Percentiles rank a stretch among this genome's conserved stretches.
Conservation (phyloP, 805 yeast genomes). For the Zygosaccharomyces kombuchaensis region DNA sequence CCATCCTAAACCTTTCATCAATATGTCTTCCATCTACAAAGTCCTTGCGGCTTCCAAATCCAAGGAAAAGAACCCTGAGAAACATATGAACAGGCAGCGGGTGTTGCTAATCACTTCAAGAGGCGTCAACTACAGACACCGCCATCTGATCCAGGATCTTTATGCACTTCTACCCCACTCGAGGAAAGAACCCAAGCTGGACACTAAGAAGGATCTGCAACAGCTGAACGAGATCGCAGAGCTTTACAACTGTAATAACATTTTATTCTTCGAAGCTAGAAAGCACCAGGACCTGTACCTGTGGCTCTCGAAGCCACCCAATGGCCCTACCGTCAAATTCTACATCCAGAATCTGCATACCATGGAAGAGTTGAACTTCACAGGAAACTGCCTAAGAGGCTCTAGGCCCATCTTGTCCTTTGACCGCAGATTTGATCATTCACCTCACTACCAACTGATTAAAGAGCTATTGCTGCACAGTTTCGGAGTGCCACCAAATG, state of each 20-base stretch:
- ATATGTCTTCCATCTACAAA: constrained; percentile 70
- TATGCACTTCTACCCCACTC: constrained; percentile 83
- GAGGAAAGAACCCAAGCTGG: constrained; percentile 93
- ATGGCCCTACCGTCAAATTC: constrained; percentile 94
- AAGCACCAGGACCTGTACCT: constrained; percentile 92
- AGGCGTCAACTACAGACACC: constrained; percentile 92
- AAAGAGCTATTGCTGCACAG: constrained; percentile 78
- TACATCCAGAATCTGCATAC: constrained; percentile 94
- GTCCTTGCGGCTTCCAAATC: constrained; percentile 52
- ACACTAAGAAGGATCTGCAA: constrained; percentile 81
- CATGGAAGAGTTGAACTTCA: constrained; percentile 90
- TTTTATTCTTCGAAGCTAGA: constrained; percentile 90
- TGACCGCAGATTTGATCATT: constrained; percentile 68
- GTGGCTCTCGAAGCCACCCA: constrained; percentile 95
- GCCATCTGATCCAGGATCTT: constrained; percentile 85
- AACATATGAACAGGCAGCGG: constrained; percentile 79
- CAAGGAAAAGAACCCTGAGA: constrained; percentile 40
- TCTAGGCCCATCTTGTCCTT: constrained; percentile 91
- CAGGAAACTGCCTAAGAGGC: constrained; percentile 93
- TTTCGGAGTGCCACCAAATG: constrained; percentile 93
- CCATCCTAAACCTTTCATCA: background rate
- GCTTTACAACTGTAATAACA: constrained; percentile 92
- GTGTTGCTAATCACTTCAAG: constrained; percentile 86
- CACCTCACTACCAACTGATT: constrained; percentile 65
- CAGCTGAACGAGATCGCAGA: constrained; percentile 95